Percentiles rank a stretch among this genome's conserved stretches.
Conservation (phyloP, 768 basidiomycete species). For the Pisolithus orientalis region DNA sequence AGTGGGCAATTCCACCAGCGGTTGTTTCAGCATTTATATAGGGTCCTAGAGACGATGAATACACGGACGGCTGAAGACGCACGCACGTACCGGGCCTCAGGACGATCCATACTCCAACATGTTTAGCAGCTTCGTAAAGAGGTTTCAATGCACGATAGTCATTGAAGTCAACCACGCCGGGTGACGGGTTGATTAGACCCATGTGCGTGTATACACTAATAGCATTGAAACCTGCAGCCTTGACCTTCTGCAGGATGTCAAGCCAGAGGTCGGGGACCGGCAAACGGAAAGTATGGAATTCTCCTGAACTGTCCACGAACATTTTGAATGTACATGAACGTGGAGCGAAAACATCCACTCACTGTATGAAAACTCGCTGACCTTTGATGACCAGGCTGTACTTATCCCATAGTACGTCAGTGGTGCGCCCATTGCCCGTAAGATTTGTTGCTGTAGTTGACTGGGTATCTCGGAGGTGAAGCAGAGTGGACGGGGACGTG, state of each 20-base stretch:
- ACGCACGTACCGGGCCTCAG: conserved; percentile 61
- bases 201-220: conserved; percentile 78
- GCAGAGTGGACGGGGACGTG: background rate
- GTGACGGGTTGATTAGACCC: conserved; percentile 71
- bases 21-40: conserved; percentile 79
- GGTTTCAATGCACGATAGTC: conserved; percentile 64
- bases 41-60: conserved; percentile 15
- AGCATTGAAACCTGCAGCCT: conserved; percentile 75
- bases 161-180: conserved; percentile 66
- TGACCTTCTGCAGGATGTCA: conserved; percentile 75
- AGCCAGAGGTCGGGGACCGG: conserved; percentile 78
- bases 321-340: background rate
- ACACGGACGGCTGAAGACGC: background rate
- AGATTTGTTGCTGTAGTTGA: conserved; percentile 4
- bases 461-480: background rate
- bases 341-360: conserved; percentile 21
- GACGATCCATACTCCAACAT: conserved; percentile 71
- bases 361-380: conserved; percentile 71
- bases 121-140: conserved; percentile 67
- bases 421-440: conserved; percentile 29
- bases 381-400: conserved; percentile 65
- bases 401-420: conserved; percentile 52
- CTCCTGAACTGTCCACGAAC: conserved; percentile 55
- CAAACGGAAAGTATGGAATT: conserved; percentile 78
- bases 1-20: conserved; percentile 66